phyloP scores from a whole-genome alignment of 148 eudicot species.

The Gaultheria prostrata region DNA sequence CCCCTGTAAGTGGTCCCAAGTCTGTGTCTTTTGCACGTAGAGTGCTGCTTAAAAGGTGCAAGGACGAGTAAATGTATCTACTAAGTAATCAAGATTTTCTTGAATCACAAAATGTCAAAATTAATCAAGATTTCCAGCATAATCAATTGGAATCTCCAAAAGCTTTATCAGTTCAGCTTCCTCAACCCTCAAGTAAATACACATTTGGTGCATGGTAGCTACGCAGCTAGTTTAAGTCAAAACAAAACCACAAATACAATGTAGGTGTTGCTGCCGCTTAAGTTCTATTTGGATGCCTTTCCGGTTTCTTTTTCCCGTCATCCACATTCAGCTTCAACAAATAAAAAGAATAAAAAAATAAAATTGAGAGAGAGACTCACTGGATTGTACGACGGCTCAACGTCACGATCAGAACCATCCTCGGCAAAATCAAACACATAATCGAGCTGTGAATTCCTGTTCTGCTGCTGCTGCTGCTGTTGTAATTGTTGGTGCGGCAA shows the following conservation, averaged over 20 bases:
- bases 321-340: neutral
- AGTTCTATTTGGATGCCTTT: neutral
- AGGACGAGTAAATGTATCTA: neutral
- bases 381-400: slow-evolving; percentile 38
- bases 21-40: neutral
- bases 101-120: neutral
- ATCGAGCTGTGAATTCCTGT: slow-evolving; percentile 25
- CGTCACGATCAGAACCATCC: slow-evolving; percentile 34
- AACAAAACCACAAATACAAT: neutral
- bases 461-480: slow-evolving; percentile 28
- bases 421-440: slow-evolving; percentile 29
- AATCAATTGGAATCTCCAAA: neutral
- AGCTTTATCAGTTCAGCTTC: neutral
- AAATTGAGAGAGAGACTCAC: slow-evolving; percentile 31
- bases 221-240: slow-evolving; percentile 10
- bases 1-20: too few relatives aligned
- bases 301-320: neutral
- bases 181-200: neutral
- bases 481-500: slow-evolving; percentile 24
- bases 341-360: neutral
- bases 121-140: neutral
- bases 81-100: neutral
- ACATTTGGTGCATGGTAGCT: neutral
- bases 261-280: neutral
- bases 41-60: neutral